Percentiles rank a stretch among this genome's conserved stretches.
These are phyloP conservation scores for Alternaria burnsii DNA, from an alignment of 2,329 filamentous ascomycete species.

Conservation along the genomic window DNA sequence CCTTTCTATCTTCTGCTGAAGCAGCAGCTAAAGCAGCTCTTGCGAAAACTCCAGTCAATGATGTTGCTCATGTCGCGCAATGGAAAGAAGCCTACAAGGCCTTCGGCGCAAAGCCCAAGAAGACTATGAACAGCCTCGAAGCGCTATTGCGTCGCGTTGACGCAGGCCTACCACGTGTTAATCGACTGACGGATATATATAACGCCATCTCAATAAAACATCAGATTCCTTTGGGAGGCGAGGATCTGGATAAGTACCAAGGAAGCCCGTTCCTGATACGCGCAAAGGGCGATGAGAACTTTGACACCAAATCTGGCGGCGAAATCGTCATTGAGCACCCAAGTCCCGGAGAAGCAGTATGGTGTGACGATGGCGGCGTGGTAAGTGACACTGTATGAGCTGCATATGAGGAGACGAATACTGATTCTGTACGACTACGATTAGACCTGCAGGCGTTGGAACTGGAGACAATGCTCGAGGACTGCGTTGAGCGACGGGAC, in stretches of 20 bases:
- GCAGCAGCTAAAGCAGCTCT: conserved; percentile 20
- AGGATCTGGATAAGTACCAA: conserved; percentile 51
- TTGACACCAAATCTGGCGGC: conserved; percentile 43
- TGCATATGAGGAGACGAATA: background rate
- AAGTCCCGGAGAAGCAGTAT: conserved; percentile 49
- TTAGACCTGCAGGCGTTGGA: conserved; percentile 51
- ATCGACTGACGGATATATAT: conserved; percentile 53
- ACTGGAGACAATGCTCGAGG: conserved; percentile 52
- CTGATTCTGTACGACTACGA: background rate
- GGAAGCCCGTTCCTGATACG: conserved; percentile 43
- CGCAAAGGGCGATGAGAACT: conserved; percentile 47
- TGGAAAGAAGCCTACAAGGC: conserved; percentile 53
- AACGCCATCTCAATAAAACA: conserved; percentile 53
- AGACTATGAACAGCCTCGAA: conserved; percentile 51
- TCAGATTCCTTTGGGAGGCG: conserved; percentile 51
- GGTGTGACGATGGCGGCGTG: conserved; percentile 51
- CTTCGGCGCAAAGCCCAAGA: conserved; percentile 53
- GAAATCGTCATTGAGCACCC: conserved; percentile 33
- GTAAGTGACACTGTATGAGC: background rate
- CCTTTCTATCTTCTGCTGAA: conserved; percentile 43
- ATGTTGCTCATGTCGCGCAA: conserved; percentile 49
- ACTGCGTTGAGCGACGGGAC: conserved; percentile 49
- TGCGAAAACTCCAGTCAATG: conserved; percentile 30
- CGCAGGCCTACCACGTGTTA: conserved; percentile 48
- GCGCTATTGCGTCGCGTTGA: conserved; percentile 47